Percentiles rank a stretch among this genome's conserved stretches.
phyloP scores from a whole-genome alignment of 306 rosid species.

The Phaseolus lunatus region DNA sequence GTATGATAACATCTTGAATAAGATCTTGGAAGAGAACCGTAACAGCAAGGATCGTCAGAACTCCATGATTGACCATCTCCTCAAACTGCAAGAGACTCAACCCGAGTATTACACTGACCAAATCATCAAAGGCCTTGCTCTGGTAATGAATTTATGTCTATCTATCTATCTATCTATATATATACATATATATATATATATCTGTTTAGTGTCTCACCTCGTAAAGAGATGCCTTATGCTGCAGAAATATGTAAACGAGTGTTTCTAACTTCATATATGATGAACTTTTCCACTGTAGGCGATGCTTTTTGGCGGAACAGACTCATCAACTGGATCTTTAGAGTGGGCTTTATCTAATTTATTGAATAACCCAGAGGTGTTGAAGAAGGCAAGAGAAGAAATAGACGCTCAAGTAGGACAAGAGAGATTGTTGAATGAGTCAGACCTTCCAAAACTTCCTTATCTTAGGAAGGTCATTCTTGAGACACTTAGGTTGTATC shows the following conservation, averaged over 20 bases:
- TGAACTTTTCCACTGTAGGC: not conserved
- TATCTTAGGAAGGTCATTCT: not conserved
- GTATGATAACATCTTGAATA: not conserved
- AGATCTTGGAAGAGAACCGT: not conserved
- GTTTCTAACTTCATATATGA: not conserved
- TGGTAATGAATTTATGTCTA: not conserved
- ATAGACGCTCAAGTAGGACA: not conserved
- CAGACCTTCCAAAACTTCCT: conserved; percentile 30
- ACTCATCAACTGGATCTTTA: conserved; percentile 2
- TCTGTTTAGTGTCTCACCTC: not conserved
- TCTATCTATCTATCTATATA: too few relatives aligned
- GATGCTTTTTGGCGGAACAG: conserved; percentile 19
- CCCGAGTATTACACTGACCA: not conserved
- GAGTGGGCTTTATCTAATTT: not conserved
- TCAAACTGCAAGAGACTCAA: not conserved
- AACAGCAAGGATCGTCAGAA: not conserved
- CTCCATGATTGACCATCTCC: conserved; percentile 8
- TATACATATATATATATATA: too few relatives aligned
- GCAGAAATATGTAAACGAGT: not conserved
- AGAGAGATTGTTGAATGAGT: not conserved
- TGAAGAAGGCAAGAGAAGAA: conserved; percentile 1
- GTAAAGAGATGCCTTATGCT: not conserved
- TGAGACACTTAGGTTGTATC: conserved; percentile 2
- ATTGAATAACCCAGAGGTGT: not conserved
- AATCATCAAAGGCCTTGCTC: conserved; percentile 18